Evolutionary conservation across 176 grass and related monocot species (phyloP).

Genomic region (Ampelocalamus luodianensis): DNA sequence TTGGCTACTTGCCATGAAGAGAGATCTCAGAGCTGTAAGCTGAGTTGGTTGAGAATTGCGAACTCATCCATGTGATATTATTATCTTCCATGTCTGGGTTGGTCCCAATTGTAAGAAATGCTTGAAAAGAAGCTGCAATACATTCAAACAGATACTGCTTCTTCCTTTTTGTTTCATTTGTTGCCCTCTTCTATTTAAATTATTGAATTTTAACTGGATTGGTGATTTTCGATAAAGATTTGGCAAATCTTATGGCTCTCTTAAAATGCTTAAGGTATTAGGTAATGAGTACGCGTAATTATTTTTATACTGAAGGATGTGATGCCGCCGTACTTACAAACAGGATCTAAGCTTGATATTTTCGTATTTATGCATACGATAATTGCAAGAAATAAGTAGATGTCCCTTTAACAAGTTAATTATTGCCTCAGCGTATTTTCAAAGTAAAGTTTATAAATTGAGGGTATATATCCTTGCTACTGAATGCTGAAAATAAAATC

Average conservation of each 20-base stretch:
- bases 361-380: neutral
- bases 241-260: neutral
- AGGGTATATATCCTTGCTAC: constrained; percentile 19
- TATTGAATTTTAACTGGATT: neutral
- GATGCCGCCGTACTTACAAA: neutral
- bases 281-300: neutral
- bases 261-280: neutral
- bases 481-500: neutral
- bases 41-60: constrained; percentile 1
- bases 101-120: neutral
- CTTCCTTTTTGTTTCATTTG: neutral
- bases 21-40: constrained; percentile 5
- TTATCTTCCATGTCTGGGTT: neutral
- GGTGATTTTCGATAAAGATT: constrained; percentile 11
- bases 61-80: neutral
- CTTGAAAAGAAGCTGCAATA: neutral
- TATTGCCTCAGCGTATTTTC: neutral
- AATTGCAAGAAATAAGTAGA: neutral
- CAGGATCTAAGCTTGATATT: constrained; percentile 18
- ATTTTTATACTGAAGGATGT: constrained; percentile 26
- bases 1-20: constrained; percentile 5
- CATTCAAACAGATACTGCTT: neutral
- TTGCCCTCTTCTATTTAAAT: neutral
- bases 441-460: constrained; percentile 15
- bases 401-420: constrained; percentile 10